Evolutionary conservation across 441 rosid species (phyloP), one percentile per base, ranked within the genome.

Genomic region (Pelargonium australe): DNA sequence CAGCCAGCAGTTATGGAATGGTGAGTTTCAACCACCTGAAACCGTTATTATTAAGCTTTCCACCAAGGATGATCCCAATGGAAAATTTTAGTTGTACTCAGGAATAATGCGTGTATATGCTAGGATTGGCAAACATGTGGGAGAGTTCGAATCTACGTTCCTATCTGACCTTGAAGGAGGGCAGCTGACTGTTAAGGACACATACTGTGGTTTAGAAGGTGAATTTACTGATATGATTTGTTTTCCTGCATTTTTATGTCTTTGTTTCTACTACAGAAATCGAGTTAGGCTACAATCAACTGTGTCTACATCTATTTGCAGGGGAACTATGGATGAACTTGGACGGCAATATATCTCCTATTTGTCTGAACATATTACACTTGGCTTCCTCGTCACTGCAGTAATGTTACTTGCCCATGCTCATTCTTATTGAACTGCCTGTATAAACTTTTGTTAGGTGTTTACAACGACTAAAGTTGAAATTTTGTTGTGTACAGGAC

Each of bases 271-370:
- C 60, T 53, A 64, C 67, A 47, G 67, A 72, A 70, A 62, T 13
- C 47, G 63, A 62, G 20, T 51, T 45, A 64, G 34, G 57, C 40
- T 45, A 47, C 65, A 47, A 41, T 67, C 7, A 78, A 57, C n/a
- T 68, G 41, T 75, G 73, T 80, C n/a, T 43, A 62, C 71, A 72
- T 51, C 57, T 40, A 49, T 72, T 79, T 85, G 51, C 72, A 92
- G 97, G 97, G 47, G 90, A 92, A 77, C 84, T 89, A 16, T 92
- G 96, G 96, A 89, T 92, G 95, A 92, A 92, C 78, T 83, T 89
- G 80, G 98, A 92, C 72, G 98, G 98, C 67, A 82, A 79, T 75
- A 84, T 87, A 76, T 90, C 98, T 78, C 96, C 96, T 60, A 79
- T 92, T 78, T 92, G 93, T 78, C 76, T 92, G 84, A 87, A 82